Base-by-base conservation (phyloP, 202 grass and related monocot species). In the Hordeum pubiflorum region DNA sequence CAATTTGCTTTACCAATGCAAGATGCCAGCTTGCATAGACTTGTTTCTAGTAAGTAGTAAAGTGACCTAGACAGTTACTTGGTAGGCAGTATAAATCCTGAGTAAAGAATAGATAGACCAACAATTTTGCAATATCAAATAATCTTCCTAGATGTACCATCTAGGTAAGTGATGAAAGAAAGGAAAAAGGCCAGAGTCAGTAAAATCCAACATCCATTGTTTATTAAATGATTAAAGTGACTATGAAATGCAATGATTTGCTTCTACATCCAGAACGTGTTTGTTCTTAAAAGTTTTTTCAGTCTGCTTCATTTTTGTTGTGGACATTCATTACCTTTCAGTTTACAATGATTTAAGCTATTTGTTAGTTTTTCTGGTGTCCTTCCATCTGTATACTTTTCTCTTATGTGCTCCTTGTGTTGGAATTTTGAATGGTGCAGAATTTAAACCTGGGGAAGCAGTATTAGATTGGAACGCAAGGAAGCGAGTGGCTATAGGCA, bases 401-500 rank as follows among this genome's bases (percentile, higher is more conserved):
- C 46, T 46, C 46, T 60, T 75, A 22, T 68, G 12, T 77, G 9
- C 37, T 22, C 10, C 13, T 40, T 78, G 58, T 82, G 75, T 34
- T 83, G 63, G 69, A 63, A 65, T 44, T 12, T 14, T 50, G 46
- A 48, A 61, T 44, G 24, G 22, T 91, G 69, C 88, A 97, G 95
- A 91, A 9, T 91, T 93, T 76, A 93, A 93, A 76, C 63, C 86
- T 15, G 88, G 76, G 62, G 90, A 94, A 75, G 86, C 92, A 64
- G 81, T 88, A 58, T 75, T 97, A 78, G 88, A 93, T 60, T 97
- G 95, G 95, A 77, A 86, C 41, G 48, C 69, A 74, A 91, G 95
- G 65, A 97, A 97, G 84, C 80, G 74, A 52, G 84, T 93, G 79
- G 90, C 95, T 79, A 83, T 97, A 32, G 95, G 92, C 57, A 94